Evolutionary conservation across 352 stramenopile species (phyloP), one percentile per base, ranked within the genome.

Genomic region (Peronospora destructor): DNA sequence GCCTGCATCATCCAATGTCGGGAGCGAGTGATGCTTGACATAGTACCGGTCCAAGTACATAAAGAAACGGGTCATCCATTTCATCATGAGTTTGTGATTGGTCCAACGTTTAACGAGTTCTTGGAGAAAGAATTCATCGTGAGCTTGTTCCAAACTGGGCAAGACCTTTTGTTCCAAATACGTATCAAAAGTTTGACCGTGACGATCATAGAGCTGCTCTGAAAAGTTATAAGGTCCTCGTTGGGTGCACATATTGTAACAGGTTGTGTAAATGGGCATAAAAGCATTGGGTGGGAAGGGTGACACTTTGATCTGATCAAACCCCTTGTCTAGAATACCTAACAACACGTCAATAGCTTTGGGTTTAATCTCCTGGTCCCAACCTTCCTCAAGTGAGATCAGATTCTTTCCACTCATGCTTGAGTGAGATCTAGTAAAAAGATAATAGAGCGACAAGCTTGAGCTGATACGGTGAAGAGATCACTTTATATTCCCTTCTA

Each of bases 81-180:
- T 98, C 84, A 98, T 99, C 96, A 99, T 99, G 68, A 99, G 97
- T 69, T 98, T 98, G 79, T 99, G 96, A 72, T 99, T 98, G 34
- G 87, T 78, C 96, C 96, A 99, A 40, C 96, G 93, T 53, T 92
- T 85, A 38, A 98, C 91, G 19, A 99, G 74, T 67, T 99, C 95
- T 49, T 91, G 84, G 6, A 99, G 73, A n/a, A 99, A 91, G 53
- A 97, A 95, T 50, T 97, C 84, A 53, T 96, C 85, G 48, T 92
- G 82, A 43, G 91, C 74, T 57, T 94, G 72, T 56, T 94, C 68
- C 9, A 98, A 72, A 45, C 59, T 76, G 25, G 82, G 93, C 16
- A 96, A 75, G 35, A 96, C 91, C 42, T 96, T 97, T 33, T 92
- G 63, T 49, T 90, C 76, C n/a, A 79, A 81, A 47, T 96, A 96